Percentiles rank a stretch among this genome's conserved stretches.
phyloP scores from a whole-genome alignment of 805 yeast species.

The Wickerhamomyces xylosicus region DNA sequence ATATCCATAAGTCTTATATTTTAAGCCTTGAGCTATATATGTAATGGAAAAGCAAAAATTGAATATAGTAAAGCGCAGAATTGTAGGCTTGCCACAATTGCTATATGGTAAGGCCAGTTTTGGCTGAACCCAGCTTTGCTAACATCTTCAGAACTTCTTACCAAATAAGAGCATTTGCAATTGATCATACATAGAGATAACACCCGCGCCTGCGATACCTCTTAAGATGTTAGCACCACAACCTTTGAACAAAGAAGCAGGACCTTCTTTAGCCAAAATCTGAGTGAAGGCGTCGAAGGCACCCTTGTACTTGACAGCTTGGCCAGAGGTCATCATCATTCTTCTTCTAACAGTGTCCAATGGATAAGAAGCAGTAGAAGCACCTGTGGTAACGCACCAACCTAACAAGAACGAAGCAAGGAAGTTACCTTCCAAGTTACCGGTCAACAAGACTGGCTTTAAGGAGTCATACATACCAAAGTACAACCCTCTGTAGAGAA shows the following conservation, averaged over 20 bases:
- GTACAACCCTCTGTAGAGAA: constrained; percentile 96
- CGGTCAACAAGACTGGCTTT: constrained; percentile 84
- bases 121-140: neutral
- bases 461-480: constrained; percentile 91
- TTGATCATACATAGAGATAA: constrained; percentile 90
- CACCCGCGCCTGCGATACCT: constrained; percentile 99
- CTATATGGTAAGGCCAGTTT: neutral
- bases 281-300: constrained; percentile 80
- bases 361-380: constrained; percentile 95
- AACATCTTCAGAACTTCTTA: constrained; percentile 52
- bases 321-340: constrained; percentile 99
- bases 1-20: neutral
- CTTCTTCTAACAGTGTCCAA: constrained; percentile 96
- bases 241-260: constrained; percentile 85
- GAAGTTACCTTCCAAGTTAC: constrained; percentile 86
- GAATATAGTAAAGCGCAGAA: neutral
- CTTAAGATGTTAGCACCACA: constrained; percentile 97
- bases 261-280: constrained; percentile 91
- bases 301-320: constrained; percentile 89
- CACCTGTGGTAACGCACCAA: constrained; percentile 94
- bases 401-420: constrained; percentile 88
- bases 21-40: neutral
- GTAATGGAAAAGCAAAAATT: too few species aligned
- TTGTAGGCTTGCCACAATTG: neutral
- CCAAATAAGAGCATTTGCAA: constrained; percentile 84